A percentile compares a stretch with the other conserved stretches of the same genome.
Conservation (phyloP, 2,329 filamentous ascomycete species). For the Colletotrichum echinochloae region DNA sequence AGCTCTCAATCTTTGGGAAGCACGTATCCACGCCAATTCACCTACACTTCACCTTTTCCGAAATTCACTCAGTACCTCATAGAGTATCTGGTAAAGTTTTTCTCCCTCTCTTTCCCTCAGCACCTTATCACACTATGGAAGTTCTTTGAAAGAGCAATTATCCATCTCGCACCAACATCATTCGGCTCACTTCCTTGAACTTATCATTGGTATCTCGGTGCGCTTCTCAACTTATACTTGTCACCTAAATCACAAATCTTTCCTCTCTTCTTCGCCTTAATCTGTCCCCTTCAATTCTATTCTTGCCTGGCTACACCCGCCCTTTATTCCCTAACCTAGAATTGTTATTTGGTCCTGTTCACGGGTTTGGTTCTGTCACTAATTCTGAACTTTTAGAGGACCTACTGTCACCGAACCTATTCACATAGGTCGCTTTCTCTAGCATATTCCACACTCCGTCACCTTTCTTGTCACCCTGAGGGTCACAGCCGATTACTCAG, state of each 20-base stretch:
- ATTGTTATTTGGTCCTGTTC: neutral
- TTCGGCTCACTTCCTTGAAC: neutral
- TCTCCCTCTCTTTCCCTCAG: neutral
- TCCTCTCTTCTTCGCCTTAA: neutral
- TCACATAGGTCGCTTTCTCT: neutral
- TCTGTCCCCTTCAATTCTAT: neutral
- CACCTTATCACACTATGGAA: neutral
- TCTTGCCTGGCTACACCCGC: neutral
- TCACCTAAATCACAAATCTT: no score
- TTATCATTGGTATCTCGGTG: neutral
- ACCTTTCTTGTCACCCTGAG: slow-evolving; percentile 4
- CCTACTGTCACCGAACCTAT: neutral
- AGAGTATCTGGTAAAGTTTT: neutral
- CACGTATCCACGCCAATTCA: neutral
- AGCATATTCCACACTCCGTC: neutral
- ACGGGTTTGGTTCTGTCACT: neutral
- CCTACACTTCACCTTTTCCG: neutral
- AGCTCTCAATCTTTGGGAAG: neutral
- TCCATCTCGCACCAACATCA: neutral
- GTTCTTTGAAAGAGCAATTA: neutral
- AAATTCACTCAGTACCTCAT: neutral
- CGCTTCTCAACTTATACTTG: neutral
- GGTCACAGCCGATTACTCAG: neutral
- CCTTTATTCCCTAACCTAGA: neutral
- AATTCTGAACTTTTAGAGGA: neutral